These are phyloP conservation scores for Epithemia pelagica DNA, from an alignment of 108 stramenopile species.

Conservation along the genomic window DNA sequence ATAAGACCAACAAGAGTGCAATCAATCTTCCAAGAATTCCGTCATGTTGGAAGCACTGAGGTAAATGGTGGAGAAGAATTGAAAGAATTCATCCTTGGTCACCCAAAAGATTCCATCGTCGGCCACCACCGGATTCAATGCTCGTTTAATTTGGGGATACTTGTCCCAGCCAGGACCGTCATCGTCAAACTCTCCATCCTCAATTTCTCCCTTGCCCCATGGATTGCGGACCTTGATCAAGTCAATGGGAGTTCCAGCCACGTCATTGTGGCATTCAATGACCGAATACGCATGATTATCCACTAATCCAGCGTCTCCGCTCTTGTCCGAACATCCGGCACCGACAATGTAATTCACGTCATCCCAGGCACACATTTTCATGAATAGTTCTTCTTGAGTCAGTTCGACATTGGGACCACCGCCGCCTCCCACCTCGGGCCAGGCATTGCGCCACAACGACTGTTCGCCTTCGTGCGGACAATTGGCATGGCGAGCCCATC, in stretches of 20 bases:
- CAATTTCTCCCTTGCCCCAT: conserved; percentile 42
- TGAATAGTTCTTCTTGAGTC: conserved; percentile 28
- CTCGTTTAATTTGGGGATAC: conserved; percentile 28
- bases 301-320: conserved; percentile 27
- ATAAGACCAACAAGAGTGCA: too few species aligned
- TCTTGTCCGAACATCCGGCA: conserved; percentile 27
- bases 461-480: conserved; percentile 27
- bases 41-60: conserved; percentile 33
- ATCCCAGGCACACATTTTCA: conserved; percentile 30
- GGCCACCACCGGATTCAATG: conserved; percentile 21
- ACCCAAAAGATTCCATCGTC: conserved; percentile 43
- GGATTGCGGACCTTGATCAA: conserved; percentile 39
- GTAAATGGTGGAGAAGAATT: conserved; percentile 26
- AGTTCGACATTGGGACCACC: conserved; percentile 18
- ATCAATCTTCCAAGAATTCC: conserved; percentile 30
- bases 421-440: conserved; percentile 39
- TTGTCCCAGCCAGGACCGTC: conserved; percentile 38
- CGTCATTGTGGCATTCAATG: conserved; percentile 28
- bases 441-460: conserved; percentile 17
- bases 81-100: conserved; percentile 37
- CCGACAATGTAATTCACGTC: conserved; percentile 21
- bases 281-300: conserved; percentile 42
- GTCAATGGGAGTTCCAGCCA: conserved; percentile 31
- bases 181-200: conserved; percentile 40
- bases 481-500: conserved; percentile 29